Conservation (phyloP, 176 grass and related monocot species). For the Stipa capillata region DNA sequence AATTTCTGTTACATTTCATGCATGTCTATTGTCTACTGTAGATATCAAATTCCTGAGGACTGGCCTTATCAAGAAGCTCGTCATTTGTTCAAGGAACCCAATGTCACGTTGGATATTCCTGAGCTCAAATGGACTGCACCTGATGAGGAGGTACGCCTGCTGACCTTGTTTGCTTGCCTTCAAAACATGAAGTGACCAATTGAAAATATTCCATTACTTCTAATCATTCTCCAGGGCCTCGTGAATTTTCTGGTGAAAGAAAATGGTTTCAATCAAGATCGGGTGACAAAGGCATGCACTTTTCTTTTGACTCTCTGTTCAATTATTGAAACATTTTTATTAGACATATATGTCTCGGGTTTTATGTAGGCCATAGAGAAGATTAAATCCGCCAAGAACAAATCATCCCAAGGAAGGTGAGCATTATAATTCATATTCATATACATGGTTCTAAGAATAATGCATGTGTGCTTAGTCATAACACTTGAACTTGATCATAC, state of each 20-base stretch:
- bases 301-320: neutral
- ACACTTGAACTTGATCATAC: neutral
- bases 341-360: neutral
- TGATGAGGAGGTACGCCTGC: conserved; percentile 57
- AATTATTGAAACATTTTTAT: neutral
- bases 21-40: conserved; percentile 13
- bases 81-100: conserved; percentile 77
- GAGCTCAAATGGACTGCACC: conserved; percentile 72
- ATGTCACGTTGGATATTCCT: conserved; percentile 60
- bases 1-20: neutral
- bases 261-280: conserved; percentile 83
- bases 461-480: neutral
- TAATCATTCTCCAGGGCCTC: conserved; percentile 43
- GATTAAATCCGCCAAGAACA: conserved; percentile 83
- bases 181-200: neutral
- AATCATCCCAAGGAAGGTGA: conserved; percentile 68
- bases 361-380: conserved; percentile 79
- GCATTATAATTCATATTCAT: neutral
- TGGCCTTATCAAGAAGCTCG: conserved; percentile 96
- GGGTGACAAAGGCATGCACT: conserved; percentile 67
- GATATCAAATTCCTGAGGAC: conserved; percentile 82
- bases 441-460: neutral
- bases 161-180: neutral
- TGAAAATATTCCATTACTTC: neutral
- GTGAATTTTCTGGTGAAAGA: conserved; percentile 69